Base-by-base conservation (phyloP, 768 basidiomycete genomes). In the Termitomyces sp. region DNA sequence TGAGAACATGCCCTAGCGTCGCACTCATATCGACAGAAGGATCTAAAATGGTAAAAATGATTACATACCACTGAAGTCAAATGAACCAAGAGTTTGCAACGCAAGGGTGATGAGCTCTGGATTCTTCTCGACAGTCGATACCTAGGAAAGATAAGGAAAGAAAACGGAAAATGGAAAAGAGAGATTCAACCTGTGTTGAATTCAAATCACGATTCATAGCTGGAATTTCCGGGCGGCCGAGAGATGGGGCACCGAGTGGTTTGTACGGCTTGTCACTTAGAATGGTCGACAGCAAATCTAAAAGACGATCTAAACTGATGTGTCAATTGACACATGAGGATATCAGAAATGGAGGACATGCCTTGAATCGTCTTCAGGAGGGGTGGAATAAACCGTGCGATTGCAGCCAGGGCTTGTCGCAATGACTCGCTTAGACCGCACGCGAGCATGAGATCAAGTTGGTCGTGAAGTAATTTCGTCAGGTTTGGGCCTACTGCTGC, bases 371-470 rank as follows among this genome's bases (percentile, higher is more conserved):
- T 92, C 72, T 87, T 91, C 57, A 98, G 76, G 6, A 99, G 77
- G 0, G 97, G 96, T 4, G 92, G 92, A 20, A 99, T 98, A 68
- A 89, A 84, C 61, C 85, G 83, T 0, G 92, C 89, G 59, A 98
- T 94, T 31, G 88, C 89, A 12, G 86, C 84, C 9, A 99, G 80
- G 0, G 96, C 94, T 67, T 90, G 84, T 36, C 88, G 84, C 43
- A 99, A 79, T 12, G 95, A 87, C 64, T 96, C 94, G 69, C 92
- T 96, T 63, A 99, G 75, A 3, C 95, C 96, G 70, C 91, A 96
- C 0, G 88, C 90, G 70, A 98, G 91, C 92, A 99, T 98, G 46
- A 97, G 79, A 72, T 98, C 96, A 37, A 99, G 84, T 66, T 98
- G 91, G 69, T 98, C 97, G 73, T 98, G 97, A 60, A 99, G 81